Conservation (phyloP, 1,139 yeast genomes). For the Eremothecium cymbalariae region DNA sequence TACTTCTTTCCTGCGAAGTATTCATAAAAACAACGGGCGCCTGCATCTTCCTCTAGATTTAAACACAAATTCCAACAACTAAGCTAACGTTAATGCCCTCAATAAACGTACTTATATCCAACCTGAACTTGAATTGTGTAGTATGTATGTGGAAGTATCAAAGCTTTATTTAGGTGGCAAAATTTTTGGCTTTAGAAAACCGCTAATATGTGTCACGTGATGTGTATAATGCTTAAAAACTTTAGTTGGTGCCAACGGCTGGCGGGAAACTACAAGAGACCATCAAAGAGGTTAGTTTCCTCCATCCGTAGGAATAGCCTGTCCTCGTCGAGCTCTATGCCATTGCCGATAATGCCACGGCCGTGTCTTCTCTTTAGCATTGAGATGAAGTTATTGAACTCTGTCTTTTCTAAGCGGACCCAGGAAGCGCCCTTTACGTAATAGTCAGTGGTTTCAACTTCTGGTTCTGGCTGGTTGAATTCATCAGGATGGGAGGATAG, state of each 20-base stretch:
- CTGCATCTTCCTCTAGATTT: conserved; percentile 49
- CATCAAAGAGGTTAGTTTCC: conserved; percentile 6
- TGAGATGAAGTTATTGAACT: neutral
- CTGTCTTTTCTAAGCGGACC: conserved; percentile 2
- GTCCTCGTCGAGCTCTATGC: conserved; percentile 3
- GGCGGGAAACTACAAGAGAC: no score
- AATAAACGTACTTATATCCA: no score
- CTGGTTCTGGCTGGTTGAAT: neutral
- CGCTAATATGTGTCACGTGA: no score
- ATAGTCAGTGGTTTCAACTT: neutral
- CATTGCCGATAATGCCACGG: neutral
- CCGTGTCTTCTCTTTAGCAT: neutral
- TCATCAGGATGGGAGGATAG: conserved; percentile 1
- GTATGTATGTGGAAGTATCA: no score
- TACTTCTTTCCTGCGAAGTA: conserved; percentile 87
- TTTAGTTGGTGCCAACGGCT: no score
- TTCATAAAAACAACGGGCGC: conserved; percentile 72
- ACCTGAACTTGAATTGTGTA: no score
- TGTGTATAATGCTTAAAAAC: no score
- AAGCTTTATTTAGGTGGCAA: conserved; percentile 6
- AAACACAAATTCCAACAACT: no score
- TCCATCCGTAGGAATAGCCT: conserved; percentile 3
- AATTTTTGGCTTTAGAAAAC: no score
- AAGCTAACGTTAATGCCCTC: no score
- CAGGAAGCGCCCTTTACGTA: conserved; percentile 2